phyloP scores from a whole-genome alignment of 371 early-diverging fungal genomes.

The Apophysomyces variabilis region DNA sequence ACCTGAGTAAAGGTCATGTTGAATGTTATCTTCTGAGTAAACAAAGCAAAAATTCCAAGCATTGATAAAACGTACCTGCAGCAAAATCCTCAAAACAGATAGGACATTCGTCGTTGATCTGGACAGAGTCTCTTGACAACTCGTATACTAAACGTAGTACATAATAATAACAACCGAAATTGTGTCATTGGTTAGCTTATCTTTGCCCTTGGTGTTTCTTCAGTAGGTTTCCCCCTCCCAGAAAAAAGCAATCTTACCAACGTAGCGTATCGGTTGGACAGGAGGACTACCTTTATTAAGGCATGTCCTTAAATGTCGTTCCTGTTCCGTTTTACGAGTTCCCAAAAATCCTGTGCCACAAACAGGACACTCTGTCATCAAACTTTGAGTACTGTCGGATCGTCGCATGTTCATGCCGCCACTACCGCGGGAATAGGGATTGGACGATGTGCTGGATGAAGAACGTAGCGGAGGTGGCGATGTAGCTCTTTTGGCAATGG shows the following conservation, averaged over 20 bases:
- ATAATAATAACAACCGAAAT: neutral
- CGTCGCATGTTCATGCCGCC: slow-evolving; percentile 36
- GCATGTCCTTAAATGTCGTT: slow-evolving; percentile 81
- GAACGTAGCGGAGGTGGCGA: slow-evolving; percentile 7
- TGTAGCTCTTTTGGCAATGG: slow-evolving; percentile 23
- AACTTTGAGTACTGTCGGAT: slow-evolving; percentile 54
- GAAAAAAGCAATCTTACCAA: slow-evolving; percentile 55
- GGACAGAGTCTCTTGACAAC: slow-evolving; percentile 58
- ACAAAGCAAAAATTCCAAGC: slow-evolving; percentile 2
- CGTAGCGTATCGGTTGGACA: slow-evolving; percentile 66
- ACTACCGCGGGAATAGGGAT: slow-evolving; percentile 13
- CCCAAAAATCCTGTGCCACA: slow-evolving; percentile 59
- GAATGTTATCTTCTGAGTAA: neutral
- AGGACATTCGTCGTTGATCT: slow-evolving; percentile 81
- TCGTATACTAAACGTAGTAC: slow-evolving; percentile 53
- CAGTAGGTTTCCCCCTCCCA: too few relatives aligned
- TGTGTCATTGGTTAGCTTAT: too few relatives aligned
- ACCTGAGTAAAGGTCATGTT: slow-evolving; percentile 30
- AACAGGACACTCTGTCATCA: slow-evolving; percentile 85
- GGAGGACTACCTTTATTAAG: slow-evolving; percentile 53
- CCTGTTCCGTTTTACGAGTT: slow-evolving; percentile 65
- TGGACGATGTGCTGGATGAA: slow-evolving; percentile 13
- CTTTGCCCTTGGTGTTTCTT: too few relatives aligned
- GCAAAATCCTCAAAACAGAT: slow-evolving; percentile 93
- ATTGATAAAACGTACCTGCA: slow-evolving; percentile 45